phyloP scores from a whole-genome alignment of 2,329 filamentous ascomycete genomes.

The Botryosphaeria agaves region DNA sequence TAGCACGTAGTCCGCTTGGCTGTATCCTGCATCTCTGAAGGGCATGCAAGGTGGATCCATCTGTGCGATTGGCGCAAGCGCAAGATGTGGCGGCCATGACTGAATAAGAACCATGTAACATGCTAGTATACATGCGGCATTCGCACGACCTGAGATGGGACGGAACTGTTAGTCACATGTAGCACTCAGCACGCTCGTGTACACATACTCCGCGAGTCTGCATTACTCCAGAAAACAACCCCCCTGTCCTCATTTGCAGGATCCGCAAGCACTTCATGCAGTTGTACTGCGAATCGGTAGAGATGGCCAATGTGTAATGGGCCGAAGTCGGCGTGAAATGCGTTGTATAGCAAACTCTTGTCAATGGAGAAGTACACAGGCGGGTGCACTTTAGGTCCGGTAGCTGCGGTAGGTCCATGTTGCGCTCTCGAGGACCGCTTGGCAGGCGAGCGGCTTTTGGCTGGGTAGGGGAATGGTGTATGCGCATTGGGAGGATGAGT shows the following conservation, averaged over 20 bases:
- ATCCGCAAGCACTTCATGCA: conserved; percentile 87
- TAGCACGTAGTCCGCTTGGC: conserved; percentile 89
- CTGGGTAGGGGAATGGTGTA: conserved; percentile 73
- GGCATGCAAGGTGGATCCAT: conserved; percentile 97
- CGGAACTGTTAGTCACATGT: not conserved
- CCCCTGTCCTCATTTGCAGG: conserved; percentile 78
- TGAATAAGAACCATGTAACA: conserved; percentile 99
- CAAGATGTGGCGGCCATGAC: conserved; percentile 90
- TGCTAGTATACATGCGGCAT: conserved; percentile 84
- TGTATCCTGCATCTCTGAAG: conserved; percentile 95
- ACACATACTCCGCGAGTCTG: conserved; percentile 70
- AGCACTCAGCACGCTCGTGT: not conserved
- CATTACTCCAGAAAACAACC: conserved; percentile 90
- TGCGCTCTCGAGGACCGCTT: conserved; percentile 56
- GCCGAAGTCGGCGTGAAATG: conserved; percentile 96
- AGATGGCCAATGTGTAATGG: conserved; percentile 93
- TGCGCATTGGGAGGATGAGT: conserved; percentile 61
- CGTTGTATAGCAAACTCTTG: conserved; percentile 85
- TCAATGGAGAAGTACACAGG: conserved; percentile 96
- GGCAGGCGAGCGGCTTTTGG: conserved; percentile 46
- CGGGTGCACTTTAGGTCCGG: conserved; percentile 35
- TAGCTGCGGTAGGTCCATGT: conserved; percentile 34
- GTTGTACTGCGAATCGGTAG: conserved; percentile 88
- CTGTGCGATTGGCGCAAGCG: conserved; percentile 87
- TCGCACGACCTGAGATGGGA: conserved; percentile 50